A percentile compares a stretch with the other conserved stretches of the same genome.
Conservation (phyloP, 73 alveolate species). For the Paramecium octaurelia region DNA sequence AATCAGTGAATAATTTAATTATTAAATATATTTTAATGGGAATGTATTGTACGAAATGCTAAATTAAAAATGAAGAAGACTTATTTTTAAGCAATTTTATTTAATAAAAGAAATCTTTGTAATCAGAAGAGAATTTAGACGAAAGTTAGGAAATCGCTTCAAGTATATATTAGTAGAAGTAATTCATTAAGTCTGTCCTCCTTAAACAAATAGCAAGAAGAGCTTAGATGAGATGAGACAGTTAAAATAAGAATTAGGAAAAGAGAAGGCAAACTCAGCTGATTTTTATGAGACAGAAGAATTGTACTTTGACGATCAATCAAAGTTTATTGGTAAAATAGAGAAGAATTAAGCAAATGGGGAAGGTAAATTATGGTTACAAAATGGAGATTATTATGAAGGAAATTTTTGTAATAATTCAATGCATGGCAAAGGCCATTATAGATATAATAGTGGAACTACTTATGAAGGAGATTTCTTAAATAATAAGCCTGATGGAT, state of each 20-base stretch:
- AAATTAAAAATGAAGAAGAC: not conserved
- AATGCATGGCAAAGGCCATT: constrained; percentile 76
- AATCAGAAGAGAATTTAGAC: not conserved
- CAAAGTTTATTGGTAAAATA: constrained; percentile 73
- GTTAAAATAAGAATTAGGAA: not conserved
- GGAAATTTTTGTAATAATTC: constrained; percentile 69
- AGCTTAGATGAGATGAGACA: not conserved
- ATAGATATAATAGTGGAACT: constrained; percentile 67
- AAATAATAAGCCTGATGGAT: constrained; percentile 53
- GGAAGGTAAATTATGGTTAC: constrained; percentile 70
- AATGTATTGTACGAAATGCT: not conserved
- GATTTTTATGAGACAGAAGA: not conserved
- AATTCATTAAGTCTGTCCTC: not conserved
- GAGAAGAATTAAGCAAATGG: constrained; percentile 74
- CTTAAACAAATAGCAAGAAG: not conserved
- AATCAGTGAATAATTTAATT: not conserved
- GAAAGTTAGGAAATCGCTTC: not conserved
- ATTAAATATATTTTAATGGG: not conserved
- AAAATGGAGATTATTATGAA: constrained; percentile 72
- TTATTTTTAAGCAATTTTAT: not conserved
- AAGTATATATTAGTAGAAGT: not conserved
- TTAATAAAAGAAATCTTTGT: not conserved
- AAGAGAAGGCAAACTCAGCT: not conserved
- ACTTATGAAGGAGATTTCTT: constrained; percentile 66
- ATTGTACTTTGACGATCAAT: constrained; percentile 57